Base-by-base conservation (phyloP, 2,329 filamentous ascomycete species). In the Nannizzia gypsea region DNA sequence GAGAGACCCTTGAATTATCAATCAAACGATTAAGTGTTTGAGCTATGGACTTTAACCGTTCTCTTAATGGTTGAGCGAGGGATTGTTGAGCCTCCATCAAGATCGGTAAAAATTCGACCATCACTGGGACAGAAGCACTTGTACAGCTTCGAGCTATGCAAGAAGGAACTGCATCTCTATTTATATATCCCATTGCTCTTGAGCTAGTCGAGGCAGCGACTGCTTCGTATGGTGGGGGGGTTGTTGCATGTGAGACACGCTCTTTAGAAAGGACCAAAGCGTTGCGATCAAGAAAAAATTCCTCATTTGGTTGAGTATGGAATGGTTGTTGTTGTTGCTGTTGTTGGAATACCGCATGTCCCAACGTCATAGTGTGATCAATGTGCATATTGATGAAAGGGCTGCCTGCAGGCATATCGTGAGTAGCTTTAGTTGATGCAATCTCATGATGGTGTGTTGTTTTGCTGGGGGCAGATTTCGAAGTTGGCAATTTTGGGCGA, bases 91-190 rank as follows among this genome's bases (percentile, higher is more conserved):
- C 67, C 44, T 73, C 71, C 24, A 71, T 66, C 58, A 74, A 69
- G 64, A 76, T 73, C 0, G 74, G 73, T 6, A 69, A 72, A 60
- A 72, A 76, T 61, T 76, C 74, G 5, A 76, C 71, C 8, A 76
- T 61, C 13, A 76, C 71, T 0, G 74, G 74, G 20, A 75, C 69
- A 31, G 70, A 71, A 2, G 70, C 67, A 36, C 72, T 71, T 56
- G 69, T 70, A 3, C 69, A 66, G n/a, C 67, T 65, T 17, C 63
- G 42, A 9, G 67, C 63, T 17, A 72, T 59, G 13, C 71, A 65
- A 15, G 69, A 68, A 8, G 71, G 71, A 24, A 66, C 57, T n/a
- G 73, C 72, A 1, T 72, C 72, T 6, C 72, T 68, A 24, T 70
- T 71, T 57, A 76, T 67, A 28, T 73, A 71, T 17, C 74, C 74